Evolutionary conservation across 2,329 filamentous ascomycete genomes (phyloP).

Genomic region (Lasiodiplodia gonubiensis): DNA sequence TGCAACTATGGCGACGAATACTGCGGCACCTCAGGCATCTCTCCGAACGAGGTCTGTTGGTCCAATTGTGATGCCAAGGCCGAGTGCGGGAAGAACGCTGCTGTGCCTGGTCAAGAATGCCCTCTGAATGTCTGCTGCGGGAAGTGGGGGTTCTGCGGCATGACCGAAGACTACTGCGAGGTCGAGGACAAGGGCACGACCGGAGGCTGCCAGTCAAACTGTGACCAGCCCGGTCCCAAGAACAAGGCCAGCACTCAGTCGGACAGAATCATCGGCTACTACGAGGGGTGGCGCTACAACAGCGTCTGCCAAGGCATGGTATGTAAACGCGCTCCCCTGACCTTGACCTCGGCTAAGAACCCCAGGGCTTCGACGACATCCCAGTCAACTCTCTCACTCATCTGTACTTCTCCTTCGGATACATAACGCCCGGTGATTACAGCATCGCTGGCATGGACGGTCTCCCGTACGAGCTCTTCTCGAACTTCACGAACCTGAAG

Average conservation of each 20-base stretch:
- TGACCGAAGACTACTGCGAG: slow-evolving; percentile 24
- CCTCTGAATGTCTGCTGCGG: slow-evolving; percentile 31
- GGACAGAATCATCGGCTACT: slow-evolving; percentile 29
- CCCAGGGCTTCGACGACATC: slow-evolving; percentile 30
- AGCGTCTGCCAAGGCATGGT: slow-evolving; percentile 34
- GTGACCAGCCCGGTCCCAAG: neutral
- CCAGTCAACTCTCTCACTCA: slow-evolving; percentile 37
- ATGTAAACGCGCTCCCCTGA: neutral
- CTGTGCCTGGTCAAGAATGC: slow-evolving; percentile 30
- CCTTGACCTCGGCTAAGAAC: slow-evolving; percentile 5
- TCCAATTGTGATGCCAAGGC: slow-evolving; percentile 31
- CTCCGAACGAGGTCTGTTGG: slow-evolving; percentile 12
- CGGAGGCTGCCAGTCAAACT: slow-evolving; percentile 21
- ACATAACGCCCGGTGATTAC: slow-evolving; percentile 33
- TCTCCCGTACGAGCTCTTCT: slow-evolving; percentile 34
- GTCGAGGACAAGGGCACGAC: neutral
- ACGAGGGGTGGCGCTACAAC: slow-evolving; percentile 21
- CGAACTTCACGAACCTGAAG: slow-evolving; percentile 43
- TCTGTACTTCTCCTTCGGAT: slow-evolving; percentile 35
- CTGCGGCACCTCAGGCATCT: slow-evolving; percentile 14
- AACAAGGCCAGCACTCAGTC: neutral
- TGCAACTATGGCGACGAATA: slow-evolving; percentile 16
- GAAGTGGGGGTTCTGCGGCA: slow-evolving; percentile 20
- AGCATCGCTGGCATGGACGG: slow-evolving; percentile 37
- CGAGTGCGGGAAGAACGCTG: slow-evolving; percentile 31